A percentile compares a stretch with the other conserved stretches of the same genome.
Conservation (phyloP, 2,329 filamentous ascomycete species). For the Colletotrichum graminicola region DNA sequence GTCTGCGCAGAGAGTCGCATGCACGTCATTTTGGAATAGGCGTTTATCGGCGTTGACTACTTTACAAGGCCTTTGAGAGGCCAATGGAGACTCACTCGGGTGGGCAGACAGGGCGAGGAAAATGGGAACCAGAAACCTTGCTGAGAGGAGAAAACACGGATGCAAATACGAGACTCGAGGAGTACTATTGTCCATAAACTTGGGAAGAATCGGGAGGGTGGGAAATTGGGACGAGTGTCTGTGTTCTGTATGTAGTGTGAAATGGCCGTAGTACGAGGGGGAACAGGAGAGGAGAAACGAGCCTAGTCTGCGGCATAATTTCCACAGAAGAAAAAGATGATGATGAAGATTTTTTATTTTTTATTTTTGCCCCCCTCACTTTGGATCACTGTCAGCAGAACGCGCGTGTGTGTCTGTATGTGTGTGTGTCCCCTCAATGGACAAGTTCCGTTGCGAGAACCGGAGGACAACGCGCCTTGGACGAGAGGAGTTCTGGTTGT, state of each 20-base stretch:
- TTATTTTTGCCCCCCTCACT: too few species aligned
- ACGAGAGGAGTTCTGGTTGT: slow-evolving; percentile 15
- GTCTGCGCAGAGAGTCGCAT: slow-evolving; percentile 1
- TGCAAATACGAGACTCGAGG: slow-evolving; percentile 2
- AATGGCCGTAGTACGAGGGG: slow-evolving; percentile 31
- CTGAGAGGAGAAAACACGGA: not conserved
- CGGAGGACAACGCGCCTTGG: not conserved
- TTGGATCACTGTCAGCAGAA: too few species aligned
- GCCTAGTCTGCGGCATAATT: slow-evolving; percentile 35
- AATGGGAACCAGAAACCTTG: not conserved
- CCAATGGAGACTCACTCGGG: not conserved
- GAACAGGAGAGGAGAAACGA: slow-evolving; percentile 12
- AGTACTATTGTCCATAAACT: slow-evolving; percentile 10
- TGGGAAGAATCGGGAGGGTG: slow-evolving; percentile 28
- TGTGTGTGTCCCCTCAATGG: not conserved
- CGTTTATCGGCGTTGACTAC: slow-evolving; percentile 16
- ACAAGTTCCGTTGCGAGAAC: slow-evolving; percentile 40
- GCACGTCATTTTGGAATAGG: slow-evolving; percentile 27
- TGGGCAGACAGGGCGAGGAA: not conserved
- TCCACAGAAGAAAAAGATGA: not conserved
- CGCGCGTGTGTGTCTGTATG: too few species aligned
- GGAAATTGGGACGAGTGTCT: slow-evolving; percentile 20
- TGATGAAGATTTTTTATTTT: too few species aligned
- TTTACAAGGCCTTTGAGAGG: not conserved
- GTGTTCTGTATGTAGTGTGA: slow-evolving; percentile 20